Conservation (phyloP, 2,329 filamentous ascomycete genomes). For the Hypoxylon sp. region DNA sequence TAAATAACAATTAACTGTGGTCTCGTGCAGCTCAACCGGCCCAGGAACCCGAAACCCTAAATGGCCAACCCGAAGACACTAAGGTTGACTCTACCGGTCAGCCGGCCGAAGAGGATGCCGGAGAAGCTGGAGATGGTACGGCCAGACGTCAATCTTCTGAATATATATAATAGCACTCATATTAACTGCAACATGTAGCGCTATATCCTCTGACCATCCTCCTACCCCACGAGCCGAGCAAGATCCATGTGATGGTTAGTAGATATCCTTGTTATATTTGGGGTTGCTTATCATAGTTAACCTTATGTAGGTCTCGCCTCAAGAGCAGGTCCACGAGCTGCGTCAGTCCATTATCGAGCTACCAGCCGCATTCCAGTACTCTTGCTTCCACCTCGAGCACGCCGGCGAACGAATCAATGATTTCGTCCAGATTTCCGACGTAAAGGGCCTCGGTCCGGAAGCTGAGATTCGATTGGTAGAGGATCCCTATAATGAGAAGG, state of each 20-base stretch:
- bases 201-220: slow-evolving; percentile 78
- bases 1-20: slow-evolving; percentile 30
- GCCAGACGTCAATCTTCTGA: neutral
- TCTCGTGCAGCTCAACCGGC: slow-evolving; percentile 45
- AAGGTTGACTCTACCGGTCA: slow-evolving; percentile 45
- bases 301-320: slow-evolving; percentile 78
- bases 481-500: slow-evolving; percentile 98
- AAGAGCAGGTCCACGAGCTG: slow-evolving; percentile 98
- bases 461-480: slow-evolving; percentile 87
- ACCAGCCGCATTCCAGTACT: slow-evolving; percentile 94
- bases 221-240: slow-evolving; percentile 83
- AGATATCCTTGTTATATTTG: slow-evolving; percentile 23
- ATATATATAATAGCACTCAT: slow-evolving; percentile 10
- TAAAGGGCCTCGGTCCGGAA: slow-evolving; percentile 81
- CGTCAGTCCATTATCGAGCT: slow-evolving; percentile 96
- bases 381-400: slow-evolving; percentile 97
- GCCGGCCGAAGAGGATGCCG: slow-evolving; percentile 48
- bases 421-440: slow-evolving; percentile 91
- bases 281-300: slow-evolving; percentile 42
- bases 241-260: slow-evolving; percentile 88
- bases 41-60: slow-evolving; percentile 46
- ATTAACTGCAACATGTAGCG: slow-evolving; percentile 54
- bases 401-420: slow-evolving; percentile 93
- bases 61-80: slow-evolving; percentile 45
- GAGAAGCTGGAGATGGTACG: slow-evolving; percentile 51